Conservation (phyloP, 2,329 filamentous ascomycete genomes). For the Teratosphaeria destructans region DNA sequence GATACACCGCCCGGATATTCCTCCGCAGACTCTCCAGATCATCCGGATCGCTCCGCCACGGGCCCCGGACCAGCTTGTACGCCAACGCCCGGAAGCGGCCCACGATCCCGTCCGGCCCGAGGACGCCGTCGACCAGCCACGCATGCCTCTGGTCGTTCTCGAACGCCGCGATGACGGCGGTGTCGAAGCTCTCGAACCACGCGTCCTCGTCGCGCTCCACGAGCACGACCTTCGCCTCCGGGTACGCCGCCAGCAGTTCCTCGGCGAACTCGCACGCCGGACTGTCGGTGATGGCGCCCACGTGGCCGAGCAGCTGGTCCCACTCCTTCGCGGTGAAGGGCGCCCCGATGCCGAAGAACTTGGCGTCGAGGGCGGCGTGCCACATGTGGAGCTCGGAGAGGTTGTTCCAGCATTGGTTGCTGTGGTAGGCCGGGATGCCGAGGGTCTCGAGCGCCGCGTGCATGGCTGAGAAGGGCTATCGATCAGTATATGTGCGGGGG, state of each 20-base stretch:
- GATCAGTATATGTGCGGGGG: not conserved
- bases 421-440: not conserved
- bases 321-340: not conserved
- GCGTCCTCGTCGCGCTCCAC: slow-evolving; percentile 17
- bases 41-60: not conserved
- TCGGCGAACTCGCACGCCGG: slow-evolving; percentile 25
- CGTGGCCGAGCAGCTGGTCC: slow-evolving; percentile 24
- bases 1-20: slow-evolving; percentile 1
- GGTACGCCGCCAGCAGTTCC: slow-evolving; percentile 28
- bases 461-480: not conserved
- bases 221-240: slow-evolving; percentile 29
- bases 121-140: not conserved
- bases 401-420: not conserved
- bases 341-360: not conserved
- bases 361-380: not conserved
- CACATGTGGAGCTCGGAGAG: not conserved
- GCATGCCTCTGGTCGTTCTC: not conserved
- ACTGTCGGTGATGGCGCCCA: slow-evolving; percentile 24
- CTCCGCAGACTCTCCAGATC: not conserved
- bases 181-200: slow-evolving; percentile 8
- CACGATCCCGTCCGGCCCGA: not conserved
- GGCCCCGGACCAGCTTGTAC: not conserved
- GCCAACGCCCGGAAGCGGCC: not conserved
- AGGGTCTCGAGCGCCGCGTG: not conserved
- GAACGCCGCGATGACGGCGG: not conserved